phyloP scores from a whole-genome alignment of 2,329 filamentous ascomycete genomes.

The Teratosphaeriaceae sp. region DNA sequence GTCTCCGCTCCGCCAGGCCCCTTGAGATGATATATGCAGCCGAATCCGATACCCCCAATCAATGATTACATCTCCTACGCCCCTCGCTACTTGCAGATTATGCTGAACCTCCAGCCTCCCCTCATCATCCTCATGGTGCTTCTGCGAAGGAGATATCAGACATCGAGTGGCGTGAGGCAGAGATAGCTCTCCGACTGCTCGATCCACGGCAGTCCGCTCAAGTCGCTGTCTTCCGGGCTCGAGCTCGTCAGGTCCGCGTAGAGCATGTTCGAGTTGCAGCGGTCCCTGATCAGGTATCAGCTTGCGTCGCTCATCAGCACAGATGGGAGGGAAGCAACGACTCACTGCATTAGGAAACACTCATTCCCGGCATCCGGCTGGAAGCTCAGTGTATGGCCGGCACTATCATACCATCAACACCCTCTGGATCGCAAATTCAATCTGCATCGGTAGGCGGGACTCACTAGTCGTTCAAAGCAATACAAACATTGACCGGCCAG shows the following conservation, averaged over 20 bases:
- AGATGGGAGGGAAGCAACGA: not conserved
- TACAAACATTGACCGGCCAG: slow-evolving; percentile 20
- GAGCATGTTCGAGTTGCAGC: slow-evolving; percentile 14
- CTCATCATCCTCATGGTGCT: no score
- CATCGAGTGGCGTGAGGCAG: slow-evolving; percentile 19
- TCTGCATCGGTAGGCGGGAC: slow-evolving; percentile 9
- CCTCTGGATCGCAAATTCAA: no score
- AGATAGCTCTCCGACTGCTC: slow-evolving; percentile 19
- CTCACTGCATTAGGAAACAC: slow-evolving; percentile 26
- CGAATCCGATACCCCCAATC: not conserved
- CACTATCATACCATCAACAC: slow-evolving; percentile 13
- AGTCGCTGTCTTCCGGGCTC: slow-evolving; percentile 12
- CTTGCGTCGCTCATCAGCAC: not conserved
- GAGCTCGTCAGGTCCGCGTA: slow-evolving; percentile 8
- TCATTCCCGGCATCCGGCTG: slow-evolving; percentile 18
- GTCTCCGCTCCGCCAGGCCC: not conserved
- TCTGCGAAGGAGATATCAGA: no score
- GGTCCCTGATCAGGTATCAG: slow-evolving; percentile 8
- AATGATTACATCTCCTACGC: not conserved
- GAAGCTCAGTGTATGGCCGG: slow-evolving; percentile 18
- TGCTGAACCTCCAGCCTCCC: not conserved
- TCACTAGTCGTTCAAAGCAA: slow-evolving; percentile 23
- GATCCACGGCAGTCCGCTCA: slow-evolving; percentile 18
- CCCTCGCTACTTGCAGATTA: no score
- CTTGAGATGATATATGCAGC: not conserved